Evolutionary conservation across 495 filamentous ascomycete species (phyloP), one percentile per base, ranked within the genome.

Genomic region (Ascodesmis nigricans): DNA sequence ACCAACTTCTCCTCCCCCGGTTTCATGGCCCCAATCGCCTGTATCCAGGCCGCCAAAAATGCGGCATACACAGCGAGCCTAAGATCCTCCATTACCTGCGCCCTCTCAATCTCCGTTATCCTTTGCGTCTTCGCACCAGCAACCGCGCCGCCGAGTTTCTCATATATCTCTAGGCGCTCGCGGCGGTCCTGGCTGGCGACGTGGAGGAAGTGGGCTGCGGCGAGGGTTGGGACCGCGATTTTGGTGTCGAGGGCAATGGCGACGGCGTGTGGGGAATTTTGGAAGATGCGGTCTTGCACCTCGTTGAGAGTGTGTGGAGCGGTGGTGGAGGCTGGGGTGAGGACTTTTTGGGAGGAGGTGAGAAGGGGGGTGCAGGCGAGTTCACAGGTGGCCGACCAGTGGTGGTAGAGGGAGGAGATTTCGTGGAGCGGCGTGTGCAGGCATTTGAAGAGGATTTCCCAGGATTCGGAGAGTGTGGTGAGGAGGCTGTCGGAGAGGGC

Each of bases 381-480:
- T 30, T 71, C 64, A 0, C 73, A 69, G 4, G 61, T 41, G 0
- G 54, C 46, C 35, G 69, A 66, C 75, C 75, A 78, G 21, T 58
- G 50, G 7, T 55, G 55, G 31, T 78, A 75, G 4, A 69, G 58
- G 13, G 64, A 53, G 7, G 64, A 65, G 19, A 78, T 67, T 32
- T 77, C 65, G 10, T 73, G 65, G 39, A 75, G 64, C 5, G 48
- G 46, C 56, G 78, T 63, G 0, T 59, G 63, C 13, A 80, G 53
- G 9, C 67, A 64, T 27, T 59, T 60, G 21, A 60, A 56, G 52
- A 81, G 65, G 15, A 75, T 63, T 0, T 60, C 62, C 70, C 71
- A 81, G 2, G 67, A 66, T 48, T 80, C 75, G 19, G 61, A 63
- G 18, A 69, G 55, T n/a, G n/a, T n/a, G n/a, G n/a, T n/a, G n/a